Evolutionary conservation across 257 asterid genomes (phyloP), one percentile per base, ranked within the genome.

Genomic region (Primulina huaijiensis): DNA sequence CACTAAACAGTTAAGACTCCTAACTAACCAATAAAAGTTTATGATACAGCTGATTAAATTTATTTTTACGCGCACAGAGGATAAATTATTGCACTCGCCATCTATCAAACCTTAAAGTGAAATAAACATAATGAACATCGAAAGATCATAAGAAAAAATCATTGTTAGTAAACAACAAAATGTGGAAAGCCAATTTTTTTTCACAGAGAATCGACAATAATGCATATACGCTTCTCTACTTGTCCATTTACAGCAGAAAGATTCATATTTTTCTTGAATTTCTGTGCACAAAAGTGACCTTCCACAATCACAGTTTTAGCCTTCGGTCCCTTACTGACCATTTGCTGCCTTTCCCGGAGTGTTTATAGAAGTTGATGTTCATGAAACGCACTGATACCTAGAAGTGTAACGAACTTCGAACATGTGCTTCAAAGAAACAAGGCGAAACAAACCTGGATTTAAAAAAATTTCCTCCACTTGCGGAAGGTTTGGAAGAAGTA

Each of bases 381-480:
- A 43, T 12, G 53, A 43, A 40, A 43, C 53, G n/a, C 53, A 38
- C 4, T 43, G 53, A 14, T 14, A 12, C 2, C 6, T 43, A 12
- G 53, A 43, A 14, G n/a, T 14, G 14, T 43, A 14, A 43, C 6
- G 12, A 17, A 21, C 20, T 5, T 50, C 12, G 56, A 16, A 17
- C 20, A 50, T 6, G 57, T 43, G 57, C 16, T 50, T 5, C 8
- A 65, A 53, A 58, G 17, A 30, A 65, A 31, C 30, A 46, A 65
- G 60, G 23, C 7, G 59, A 57, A 71, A 55, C n/a, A 71, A 66
- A 83, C 88, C 88, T 80, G 75, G 96, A 85, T 77, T 73, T 83
- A 77, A 92, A 81, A 64, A 72, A 33, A 52, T 76, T 78, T 59
- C 83, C 90, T 76, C 89, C 93, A 64, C 60, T 66, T 34, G 83